Conservation (phyloP, 768 basidiomycete species). For the Boletus reticulatus region DNA sequence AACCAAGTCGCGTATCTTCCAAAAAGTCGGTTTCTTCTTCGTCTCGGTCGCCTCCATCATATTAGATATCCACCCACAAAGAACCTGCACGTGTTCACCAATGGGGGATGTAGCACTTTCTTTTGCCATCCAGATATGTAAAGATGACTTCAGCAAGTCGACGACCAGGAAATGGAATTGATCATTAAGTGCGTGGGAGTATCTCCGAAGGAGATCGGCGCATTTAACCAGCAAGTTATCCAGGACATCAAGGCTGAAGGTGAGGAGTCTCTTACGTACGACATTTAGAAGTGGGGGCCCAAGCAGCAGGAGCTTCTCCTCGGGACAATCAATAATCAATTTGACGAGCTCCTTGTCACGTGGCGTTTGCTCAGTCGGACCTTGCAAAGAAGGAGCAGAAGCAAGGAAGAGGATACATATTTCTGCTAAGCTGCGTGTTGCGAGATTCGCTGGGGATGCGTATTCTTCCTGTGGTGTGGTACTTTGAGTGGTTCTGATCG, state of each 20-base stretch:
- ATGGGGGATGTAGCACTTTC: slow-evolving; percentile 33
- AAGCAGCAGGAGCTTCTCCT: slow-evolving; percentile 57
- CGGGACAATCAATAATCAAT: slow-evolving; percentile 45
- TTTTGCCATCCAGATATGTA: slow-evolving; percentile 53
- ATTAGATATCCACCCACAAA: slow-evolving; percentile 56
- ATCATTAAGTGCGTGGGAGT: slow-evolving; percentile 55
- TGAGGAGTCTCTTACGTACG: slow-evolving; percentile 53
- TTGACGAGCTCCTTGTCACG: slow-evolving; percentile 62
- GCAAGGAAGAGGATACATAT: slow-evolving; percentile 61
- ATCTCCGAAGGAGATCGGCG: slow-evolving; percentile 47
- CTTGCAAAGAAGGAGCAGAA: slow-evolving; percentile 61
- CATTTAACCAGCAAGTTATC: slow-evolving; percentile 54
- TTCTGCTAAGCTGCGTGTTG: slow-evolving; percentile 40
- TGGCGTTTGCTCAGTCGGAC: slow-evolving; percentile 53
- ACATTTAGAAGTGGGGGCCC: slow-evolving; percentile 55
- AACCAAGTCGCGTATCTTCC: slow-evolving; percentile 66
- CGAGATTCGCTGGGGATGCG: slow-evolving; percentile 24
- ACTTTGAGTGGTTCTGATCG: slow-evolving; percentile 43
- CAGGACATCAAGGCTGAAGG: slow-evolving; percentile 49
- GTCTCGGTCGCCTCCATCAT: slow-evolving; percentile 37
- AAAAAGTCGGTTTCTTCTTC: slow-evolving; percentile 47
- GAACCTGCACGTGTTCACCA: slow-evolving; percentile 41
- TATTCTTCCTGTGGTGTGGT: slow-evolving; percentile 30
- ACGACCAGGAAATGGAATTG: slow-evolving; percentile 51
- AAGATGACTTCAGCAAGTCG: slow-evolving; percentile 63